These are phyloP conservation scores for Puccinia horiana DNA, from an alignment of 1,284 basidiomycete species.

Conservation along the genomic window DNA sequence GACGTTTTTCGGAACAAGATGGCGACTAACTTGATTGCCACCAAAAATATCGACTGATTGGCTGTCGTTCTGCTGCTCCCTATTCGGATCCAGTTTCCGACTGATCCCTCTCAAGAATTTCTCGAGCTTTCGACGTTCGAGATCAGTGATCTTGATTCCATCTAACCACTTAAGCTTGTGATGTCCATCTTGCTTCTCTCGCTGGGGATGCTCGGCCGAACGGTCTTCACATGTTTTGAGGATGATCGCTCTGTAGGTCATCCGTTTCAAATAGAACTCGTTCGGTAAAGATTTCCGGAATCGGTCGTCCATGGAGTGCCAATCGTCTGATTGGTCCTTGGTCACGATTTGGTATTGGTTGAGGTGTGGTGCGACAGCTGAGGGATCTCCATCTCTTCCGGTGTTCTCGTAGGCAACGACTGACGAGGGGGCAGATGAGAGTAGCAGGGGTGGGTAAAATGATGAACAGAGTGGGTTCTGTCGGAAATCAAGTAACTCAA, in stretches of 20 bases:
- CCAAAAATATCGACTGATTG: not conserved
- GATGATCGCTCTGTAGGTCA: constrained; percentile 81
- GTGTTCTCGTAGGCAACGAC: constrained; percentile 60
- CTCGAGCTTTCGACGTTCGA: constrained; percentile 50
- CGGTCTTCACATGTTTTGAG: constrained; percentile 65
- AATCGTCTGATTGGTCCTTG: constrained; percentile 49
- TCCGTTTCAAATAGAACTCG: constrained; percentile 75
- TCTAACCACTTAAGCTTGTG: constrained; percentile 70
- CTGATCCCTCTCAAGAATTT: constrained; percentile 50
- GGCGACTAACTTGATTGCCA: not conserved
- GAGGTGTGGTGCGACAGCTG: constrained; percentile 44
- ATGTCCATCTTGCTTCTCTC: not conserved
- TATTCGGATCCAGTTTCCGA: constrained; percentile 39
- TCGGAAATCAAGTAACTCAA: constrained; percentile 85
- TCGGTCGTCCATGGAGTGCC: constrained; percentile 67
- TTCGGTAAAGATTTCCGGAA: constrained; percentile 86
- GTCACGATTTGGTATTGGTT: constrained; percentile 49
- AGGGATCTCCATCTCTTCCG: constrained; percentile 44
- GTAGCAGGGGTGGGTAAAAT: constrained; percentile 84
- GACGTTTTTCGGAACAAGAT: not conserved
- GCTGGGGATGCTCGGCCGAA: not conserved
- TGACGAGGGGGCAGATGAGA: constrained; percentile 66
- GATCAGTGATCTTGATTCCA: constrained; percentile 69
- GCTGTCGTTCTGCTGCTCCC: not conserved
- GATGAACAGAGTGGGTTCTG: constrained; percentile 95